Conservation (phyloP, 208 protist species). For the Acanthamoeba sp. region DNA sequence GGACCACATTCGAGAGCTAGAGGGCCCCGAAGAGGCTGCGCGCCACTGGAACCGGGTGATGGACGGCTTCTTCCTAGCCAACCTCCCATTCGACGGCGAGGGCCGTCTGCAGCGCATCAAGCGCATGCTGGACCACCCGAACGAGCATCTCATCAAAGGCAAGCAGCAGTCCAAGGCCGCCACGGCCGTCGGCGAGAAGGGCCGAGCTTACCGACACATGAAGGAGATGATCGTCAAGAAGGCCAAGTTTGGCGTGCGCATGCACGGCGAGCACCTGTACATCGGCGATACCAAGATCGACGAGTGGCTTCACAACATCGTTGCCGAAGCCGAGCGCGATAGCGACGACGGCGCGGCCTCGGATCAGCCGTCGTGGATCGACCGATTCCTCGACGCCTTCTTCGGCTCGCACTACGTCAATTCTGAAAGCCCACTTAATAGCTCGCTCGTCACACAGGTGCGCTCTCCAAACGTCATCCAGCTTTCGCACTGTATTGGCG, state of each 20-base stretch:
- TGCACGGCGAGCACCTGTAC: background rate
- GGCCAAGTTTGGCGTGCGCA: background rate
- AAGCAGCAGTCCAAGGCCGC: background rate
- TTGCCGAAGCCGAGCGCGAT: background rate
- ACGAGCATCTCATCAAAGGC: background rate
- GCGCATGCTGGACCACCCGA: background rate
- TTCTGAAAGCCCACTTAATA: background rate
- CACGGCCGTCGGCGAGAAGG: background rate
- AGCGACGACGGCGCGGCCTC: background rate
- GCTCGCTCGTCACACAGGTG: background rate
- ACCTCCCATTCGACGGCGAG: background rate
- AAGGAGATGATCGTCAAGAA: background rate
- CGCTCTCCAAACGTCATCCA: too few relatives aligned
- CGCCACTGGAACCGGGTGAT: constrained; percentile 39
- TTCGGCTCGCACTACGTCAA: background rate
- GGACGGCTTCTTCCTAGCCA: constrained; percentile 64
- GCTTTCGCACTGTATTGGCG: background rate
- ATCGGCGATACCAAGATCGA: background rate
- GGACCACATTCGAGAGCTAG: background rate
- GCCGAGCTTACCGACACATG: background rate
- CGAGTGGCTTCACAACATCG: background rate
- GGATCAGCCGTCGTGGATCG: background rate
- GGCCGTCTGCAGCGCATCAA: constrained; percentile 4
- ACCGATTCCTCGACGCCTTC: background rate
- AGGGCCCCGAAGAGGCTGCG: background rate